A percentile compares a stretch with the other conserved stretches of the same genome.
Evolutionary conservation across 2,329 filamentous ascomycete genomes (phyloP).

Genomic region (Ceratocystiopsis minuta): DNA sequence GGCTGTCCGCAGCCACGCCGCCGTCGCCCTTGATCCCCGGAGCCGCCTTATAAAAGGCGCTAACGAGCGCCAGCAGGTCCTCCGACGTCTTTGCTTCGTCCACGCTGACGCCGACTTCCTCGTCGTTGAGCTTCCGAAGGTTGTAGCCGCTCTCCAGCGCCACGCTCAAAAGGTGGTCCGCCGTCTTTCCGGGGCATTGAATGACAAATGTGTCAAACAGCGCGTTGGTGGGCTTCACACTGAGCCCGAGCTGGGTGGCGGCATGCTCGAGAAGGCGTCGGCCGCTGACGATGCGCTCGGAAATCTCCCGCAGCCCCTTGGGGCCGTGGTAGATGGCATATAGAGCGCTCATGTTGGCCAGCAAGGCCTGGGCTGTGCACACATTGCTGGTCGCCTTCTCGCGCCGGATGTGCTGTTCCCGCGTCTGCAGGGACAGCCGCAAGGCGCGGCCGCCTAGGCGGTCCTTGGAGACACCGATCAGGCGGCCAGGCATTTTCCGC

Average conservation of each 20-base stretch:
- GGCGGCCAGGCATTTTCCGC: constrained; percentile 78
- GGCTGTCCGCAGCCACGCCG: neutral
- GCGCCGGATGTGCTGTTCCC: constrained; percentile 88
- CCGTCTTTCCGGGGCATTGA: constrained; percentile 23
- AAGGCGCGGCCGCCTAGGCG: constrained; percentile 66
- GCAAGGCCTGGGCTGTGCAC: constrained; percentile 81
- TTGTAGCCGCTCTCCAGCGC: constrained; percentile 36
- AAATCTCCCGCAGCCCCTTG: constrained; percentile 63
- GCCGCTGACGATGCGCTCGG: constrained; percentile 55
- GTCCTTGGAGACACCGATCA: constrained; percentile 86
- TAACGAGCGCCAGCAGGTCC: constrained; percentile 11
- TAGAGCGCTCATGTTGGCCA: constrained; percentile 91
- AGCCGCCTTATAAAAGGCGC: constrained; percentile 7
- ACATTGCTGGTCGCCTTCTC: constrained; percentile 98
- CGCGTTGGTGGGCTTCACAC: constrained; percentile 17
- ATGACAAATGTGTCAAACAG: constrained; percentile 67
- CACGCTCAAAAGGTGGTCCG: constrained; percentile 30
- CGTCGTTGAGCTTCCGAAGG: constrained; percentile 28
- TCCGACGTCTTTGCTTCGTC: constrained; percentile 38
- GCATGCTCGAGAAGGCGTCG: constrained; percentile 51
- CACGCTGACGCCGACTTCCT: constrained; percentile 53
- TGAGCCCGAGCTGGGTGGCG: constrained; percentile 43
- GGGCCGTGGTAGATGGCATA: constrained; percentile 92
- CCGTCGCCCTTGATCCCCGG: neutral
- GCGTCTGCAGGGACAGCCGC: constrained; percentile 71